A percentile compares a stretch with the other conserved stretches of the same genome.
phyloP scores from a whole-genome alignment of 1,139 yeast species.

The Nakaseomyces bracarensis region DNA sequence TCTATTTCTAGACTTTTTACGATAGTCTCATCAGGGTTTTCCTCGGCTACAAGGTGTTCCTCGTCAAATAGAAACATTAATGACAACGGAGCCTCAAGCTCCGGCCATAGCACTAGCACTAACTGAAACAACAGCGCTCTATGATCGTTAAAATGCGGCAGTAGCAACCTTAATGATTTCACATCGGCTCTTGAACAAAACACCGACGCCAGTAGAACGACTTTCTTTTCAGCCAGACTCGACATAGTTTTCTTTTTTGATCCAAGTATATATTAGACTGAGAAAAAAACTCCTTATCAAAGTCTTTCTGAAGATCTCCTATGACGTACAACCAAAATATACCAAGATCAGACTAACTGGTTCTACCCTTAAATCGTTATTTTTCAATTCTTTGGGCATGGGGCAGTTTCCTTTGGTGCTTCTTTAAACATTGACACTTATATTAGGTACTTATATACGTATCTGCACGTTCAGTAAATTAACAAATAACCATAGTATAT shows the following conservation, averaged over 20 bases:
- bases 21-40: conserved; percentile 13
- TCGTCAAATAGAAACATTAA: conserved; percentile 17
- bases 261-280: no score
- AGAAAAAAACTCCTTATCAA: no score
- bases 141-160: background rate
- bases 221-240: conserved; percentile 1
- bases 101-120: conserved; percentile 30
- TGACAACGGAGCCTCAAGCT: conserved; percentile 22
- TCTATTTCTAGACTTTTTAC: conserved; percentile 18
- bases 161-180: background rate
- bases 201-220: conserved; percentile 1
- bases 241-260: background rate
- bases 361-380: no score
- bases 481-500: no score
- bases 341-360: no score
- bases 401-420: no score
- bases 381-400: no score
- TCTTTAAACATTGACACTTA: no score
- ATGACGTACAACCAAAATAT: no score
- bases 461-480: no score
- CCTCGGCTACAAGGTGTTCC: background rate
- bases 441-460: no score
- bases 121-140: conserved; percentile 11
- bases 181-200: conserved; percentile 2
- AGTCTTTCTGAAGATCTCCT: no score